Conservation (phyloP, 2,329 filamentous ascomycete genomes). For the Aschersonia sp. region DNA sequence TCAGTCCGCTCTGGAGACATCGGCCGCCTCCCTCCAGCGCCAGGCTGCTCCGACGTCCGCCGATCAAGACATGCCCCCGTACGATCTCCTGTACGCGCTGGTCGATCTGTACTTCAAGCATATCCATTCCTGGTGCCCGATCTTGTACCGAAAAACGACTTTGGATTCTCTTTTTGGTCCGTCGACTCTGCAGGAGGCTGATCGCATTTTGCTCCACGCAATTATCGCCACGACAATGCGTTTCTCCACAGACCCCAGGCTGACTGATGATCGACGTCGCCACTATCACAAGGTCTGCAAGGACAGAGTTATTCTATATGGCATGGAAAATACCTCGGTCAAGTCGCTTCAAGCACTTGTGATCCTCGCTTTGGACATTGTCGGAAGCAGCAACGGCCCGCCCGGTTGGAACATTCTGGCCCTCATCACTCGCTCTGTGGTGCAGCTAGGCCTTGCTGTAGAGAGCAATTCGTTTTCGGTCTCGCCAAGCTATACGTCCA, state of each 20-base stretch:
- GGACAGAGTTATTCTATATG: constrained; percentile 74
- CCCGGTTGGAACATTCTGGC: constrained; percentile 88
- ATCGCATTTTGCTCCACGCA: constrained; percentile 70
- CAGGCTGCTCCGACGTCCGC: constrained; percentile 11
- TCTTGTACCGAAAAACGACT: constrained; percentile 73
- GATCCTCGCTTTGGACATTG: constrained; percentile 72
- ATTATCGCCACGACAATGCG: constrained; percentile 81
- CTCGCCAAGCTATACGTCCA: constrained; percentile 67
- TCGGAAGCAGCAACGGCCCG: constrained; percentile 77
- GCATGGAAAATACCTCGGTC: constrained; percentile 79
- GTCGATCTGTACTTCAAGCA: constrained; percentile 70
- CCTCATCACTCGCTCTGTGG: constrained; percentile 74
- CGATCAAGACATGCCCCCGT: constrained; percentile 59
- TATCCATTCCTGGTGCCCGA: constrained; percentile 76
- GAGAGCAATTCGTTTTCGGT: constrained; percentile 70
- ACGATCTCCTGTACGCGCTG: constrained; percentile 57
- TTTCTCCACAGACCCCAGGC: constrained; percentile 62
- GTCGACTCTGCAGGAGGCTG: constrained; percentile 62
- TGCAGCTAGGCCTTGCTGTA: constrained; percentile 74
- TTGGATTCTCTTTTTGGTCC: constrained; percentile 71
- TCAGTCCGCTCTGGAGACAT: neutral
- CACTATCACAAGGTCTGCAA: constrained; percentile 73
- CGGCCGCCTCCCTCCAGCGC: constrained; percentile 21
- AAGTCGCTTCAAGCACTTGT: constrained; percentile 78
- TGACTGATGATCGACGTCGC: constrained; percentile 58